These are phyloP conservation scores for Fusarium mundagurra DNA, from an alignment of 2,329 filamentous ascomycete genomes.

Conservation along the genomic window DNA sequence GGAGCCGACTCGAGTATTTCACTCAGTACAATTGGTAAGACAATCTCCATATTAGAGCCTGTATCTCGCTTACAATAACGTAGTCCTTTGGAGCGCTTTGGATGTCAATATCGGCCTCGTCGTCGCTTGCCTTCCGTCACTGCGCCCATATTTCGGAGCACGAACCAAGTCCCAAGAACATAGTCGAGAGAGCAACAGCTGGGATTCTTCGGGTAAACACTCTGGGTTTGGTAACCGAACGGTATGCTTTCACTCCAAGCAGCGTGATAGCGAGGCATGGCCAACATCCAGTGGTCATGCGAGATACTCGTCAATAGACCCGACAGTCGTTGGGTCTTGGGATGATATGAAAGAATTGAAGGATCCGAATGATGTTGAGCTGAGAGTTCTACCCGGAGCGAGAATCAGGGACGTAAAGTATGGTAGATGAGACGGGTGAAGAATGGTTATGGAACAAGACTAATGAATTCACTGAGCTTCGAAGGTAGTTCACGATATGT, in stretches of 20 bases:
- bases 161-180: background rate
- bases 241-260: background rate
- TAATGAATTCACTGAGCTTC: background rate
- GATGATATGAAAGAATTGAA: background rate
- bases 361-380: background rate
- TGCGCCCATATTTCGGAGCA: constrained; percentile 31
- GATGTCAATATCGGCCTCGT: constrained; percentile 34
- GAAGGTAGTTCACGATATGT: background rate
- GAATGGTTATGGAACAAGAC: rapidly evolving
- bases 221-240: background rate
- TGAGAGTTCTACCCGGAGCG: background rate
- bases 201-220: background rate
- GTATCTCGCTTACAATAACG: too few species aligned
- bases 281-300: background rate
- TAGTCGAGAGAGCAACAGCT: background rate
- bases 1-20: constrained; percentile 16
- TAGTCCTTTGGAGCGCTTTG: constrained; percentile 24
- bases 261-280: background rate
- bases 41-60: too few species aligned
- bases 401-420: background rate
- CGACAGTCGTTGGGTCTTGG: background rate
- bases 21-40: constrained; percentile 13
- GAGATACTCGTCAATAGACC: background rate
- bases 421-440: background rate
- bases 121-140: constrained; percentile 27